These are phyloP conservation scores for Diaporthe citri DNA, from an alignment of 2,329 filamentous ascomycete genomes.

Conservation along the genomic window DNA sequence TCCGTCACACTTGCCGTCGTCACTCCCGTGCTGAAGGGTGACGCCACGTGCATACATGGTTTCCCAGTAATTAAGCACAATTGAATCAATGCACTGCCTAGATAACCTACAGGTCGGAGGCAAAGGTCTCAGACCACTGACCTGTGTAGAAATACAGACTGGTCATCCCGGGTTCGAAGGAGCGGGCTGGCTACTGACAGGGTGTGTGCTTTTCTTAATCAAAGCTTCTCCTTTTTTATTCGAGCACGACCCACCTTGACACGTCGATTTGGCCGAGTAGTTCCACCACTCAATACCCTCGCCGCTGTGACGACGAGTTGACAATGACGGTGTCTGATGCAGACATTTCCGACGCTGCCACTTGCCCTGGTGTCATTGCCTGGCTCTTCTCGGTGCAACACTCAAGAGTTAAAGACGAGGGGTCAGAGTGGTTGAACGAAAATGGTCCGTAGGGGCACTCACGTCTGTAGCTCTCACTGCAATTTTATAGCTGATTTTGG, in stretches of 20 bases:
- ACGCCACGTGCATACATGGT: background rate
- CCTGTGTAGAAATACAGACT: background rate
- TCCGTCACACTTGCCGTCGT: constrained; percentile 2
- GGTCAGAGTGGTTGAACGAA: background rate
- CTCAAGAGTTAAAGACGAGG: background rate
- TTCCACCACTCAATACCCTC: constrained; percentile 12
- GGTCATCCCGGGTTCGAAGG: background rate
- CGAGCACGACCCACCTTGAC: constrained; percentile 1
- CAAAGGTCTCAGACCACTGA: background rate
- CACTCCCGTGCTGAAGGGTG: background rate
- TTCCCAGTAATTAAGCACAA: background rate
- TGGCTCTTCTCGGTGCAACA: background rate
- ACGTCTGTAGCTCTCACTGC: background rate
- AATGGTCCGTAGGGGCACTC: background rate
- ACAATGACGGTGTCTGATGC: background rate
- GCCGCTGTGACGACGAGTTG: background rate
- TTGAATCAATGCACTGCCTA: background rate
- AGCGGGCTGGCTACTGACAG: background rate
- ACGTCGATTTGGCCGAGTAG: background rate
- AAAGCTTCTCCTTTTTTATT: constrained; percentile 26
- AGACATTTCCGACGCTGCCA: background rate
- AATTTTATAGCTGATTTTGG: background rate
- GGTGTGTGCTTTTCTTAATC: constrained; percentile 8
- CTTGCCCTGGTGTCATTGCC: background rate
- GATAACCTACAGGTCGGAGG: background rate